Conservation (phyloP, 2,329 filamentous ascomycete species). For the Chaetomiaceae sp. region DNA sequence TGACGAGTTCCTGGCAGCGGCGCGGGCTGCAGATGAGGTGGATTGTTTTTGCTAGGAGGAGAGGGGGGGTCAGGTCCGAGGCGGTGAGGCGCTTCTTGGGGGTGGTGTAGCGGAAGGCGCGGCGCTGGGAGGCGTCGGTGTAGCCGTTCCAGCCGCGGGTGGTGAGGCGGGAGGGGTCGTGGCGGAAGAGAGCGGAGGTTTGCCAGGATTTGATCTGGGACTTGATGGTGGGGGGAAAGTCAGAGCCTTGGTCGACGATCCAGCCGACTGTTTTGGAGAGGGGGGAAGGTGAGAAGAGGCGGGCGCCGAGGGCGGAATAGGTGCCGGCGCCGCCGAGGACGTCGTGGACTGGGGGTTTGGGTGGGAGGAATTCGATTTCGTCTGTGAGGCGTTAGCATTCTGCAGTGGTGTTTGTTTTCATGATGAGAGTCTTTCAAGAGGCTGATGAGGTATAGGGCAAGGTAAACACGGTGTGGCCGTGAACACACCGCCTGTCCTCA, state of each 20-base stretch:
- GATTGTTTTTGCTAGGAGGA: slow-evolving; percentile 72
- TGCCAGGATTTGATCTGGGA: slow-evolving; percentile 67
- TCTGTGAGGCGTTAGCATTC: slow-evolving; percentile 44
- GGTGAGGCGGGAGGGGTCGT: slow-evolving; percentile 64
- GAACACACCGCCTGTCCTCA: neutral
- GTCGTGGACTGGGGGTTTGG: slow-evolving; percentile 63
- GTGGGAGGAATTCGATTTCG: slow-evolving; percentile 80
- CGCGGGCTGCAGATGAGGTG: slow-evolving; percentile 81
- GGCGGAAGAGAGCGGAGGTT: slow-evolving; percentile 66
- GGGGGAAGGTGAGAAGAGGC: slow-evolving; percentile 72
- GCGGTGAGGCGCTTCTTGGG: slow-evolving; percentile 79
- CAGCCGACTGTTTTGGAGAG: slow-evolving; percentile 70
- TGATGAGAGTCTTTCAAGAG: neutral
- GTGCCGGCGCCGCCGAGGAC: slow-evolving; percentile 86
- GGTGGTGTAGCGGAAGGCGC: slow-evolving; percentile 81
- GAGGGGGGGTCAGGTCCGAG: slow-evolving; percentile 58
- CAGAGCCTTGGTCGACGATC: slow-evolving; percentile 85
- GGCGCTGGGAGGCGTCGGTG: slow-evolving; percentile 57
- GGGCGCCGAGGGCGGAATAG: slow-evolving; percentile 82
- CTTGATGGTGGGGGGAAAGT: slow-evolving; percentile 70
- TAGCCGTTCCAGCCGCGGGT: slow-evolving; percentile 95
- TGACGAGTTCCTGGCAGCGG: slow-evolving; percentile 71
- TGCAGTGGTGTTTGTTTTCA: no score
- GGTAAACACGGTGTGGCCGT: slow-evolving; percentile 6
- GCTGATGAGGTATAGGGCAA: neutral